Evolutionary conservation across 1,284 basidiomycete genomes (phyloP), one percentile per base, ranked within the genome.

Genomic region (Malassezia obtusa): DNA sequence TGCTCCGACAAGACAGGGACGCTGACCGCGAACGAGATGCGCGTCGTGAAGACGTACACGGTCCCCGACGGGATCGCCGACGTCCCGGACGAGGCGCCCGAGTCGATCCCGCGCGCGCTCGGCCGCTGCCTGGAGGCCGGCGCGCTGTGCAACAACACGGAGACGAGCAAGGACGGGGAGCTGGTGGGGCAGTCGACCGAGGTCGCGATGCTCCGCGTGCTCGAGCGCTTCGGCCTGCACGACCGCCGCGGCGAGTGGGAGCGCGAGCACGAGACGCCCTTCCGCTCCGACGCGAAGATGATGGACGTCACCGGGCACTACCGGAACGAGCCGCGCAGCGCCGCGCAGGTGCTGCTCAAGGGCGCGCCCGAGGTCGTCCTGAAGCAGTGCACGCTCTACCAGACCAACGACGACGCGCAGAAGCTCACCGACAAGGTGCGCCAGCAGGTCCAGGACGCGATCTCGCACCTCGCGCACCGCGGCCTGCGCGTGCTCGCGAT

Each of bases 1-100:
- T 96, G 92, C 72, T 90, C 89, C 1, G 92, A 98, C 77, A 98
- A 98, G 78, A 96, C 92, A 36, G 89, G 88, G 80, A 98, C 91
- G 1, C 76, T 96, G 48, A 98, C 92, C 0, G 88, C 85, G 73
- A 95, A 95, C 75, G 87, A 94, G 65, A 90, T 94, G 79, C 92
- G 89, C 0, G 88, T 96, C 11, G 87, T 84, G 0, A 85, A 89
- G 64, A 78, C 84, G 12, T 96, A 89, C 75, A 80, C 84, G 0
- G 84, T 92, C 4, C 90, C 94, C 63, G 88, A 92, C 68, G 75
- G 67, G 8, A 77, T 80, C 1, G 68, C 87, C 22, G 79, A 80
- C 45, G 76, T 92, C n/a, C 83, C 5, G 69, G 35, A 54, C 68
- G 25, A 21, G 15, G 36, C 33, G n/a, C 30, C 50, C 19, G 46